A percentile compares a stretch with the other conserved stretches of the same genome.
Conservation (phyloP, 2,329 filamentous ascomycete species). For the Pseudogymnoascus sp. region DNA sequence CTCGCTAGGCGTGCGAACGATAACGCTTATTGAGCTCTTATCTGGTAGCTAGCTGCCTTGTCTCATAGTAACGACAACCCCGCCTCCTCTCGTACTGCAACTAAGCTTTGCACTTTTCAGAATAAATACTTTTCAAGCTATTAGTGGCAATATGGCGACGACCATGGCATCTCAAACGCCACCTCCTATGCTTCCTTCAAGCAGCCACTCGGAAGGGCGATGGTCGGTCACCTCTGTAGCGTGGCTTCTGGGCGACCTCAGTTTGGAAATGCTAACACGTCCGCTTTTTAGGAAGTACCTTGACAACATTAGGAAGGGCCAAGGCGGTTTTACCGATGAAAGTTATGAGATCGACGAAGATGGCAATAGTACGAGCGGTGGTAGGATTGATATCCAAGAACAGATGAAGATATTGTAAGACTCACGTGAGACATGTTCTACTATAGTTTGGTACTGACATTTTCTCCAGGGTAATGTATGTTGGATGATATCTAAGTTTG, state of each 20-base stretch:
- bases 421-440: not conserved
- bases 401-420: conserved; percentile 66
- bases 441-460: conserved; percentile 26
- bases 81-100: not conserved
- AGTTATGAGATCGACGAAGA: conserved; percentile 26
- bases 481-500: conserved; percentile 28
- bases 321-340: conserved; percentile 75
- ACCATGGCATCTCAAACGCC: not conserved
- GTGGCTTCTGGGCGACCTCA: not conserved
- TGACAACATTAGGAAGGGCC: conserved; percentile 68
- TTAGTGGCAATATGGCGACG: not conserved
- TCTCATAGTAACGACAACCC: conserved; percentile 1
- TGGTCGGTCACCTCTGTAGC: not conserved
- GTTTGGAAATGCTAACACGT: not conserved
- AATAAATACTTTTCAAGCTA: not conserved
- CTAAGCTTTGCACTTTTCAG: not conserved
- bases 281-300: conserved; percentile 46
- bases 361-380: not conserved
- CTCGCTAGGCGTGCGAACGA: not conserved
- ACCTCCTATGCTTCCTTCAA: not conserved
- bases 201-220: not conserved
- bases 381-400: conserved; percentile 43
- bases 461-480: conserved; percentile 28
- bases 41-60: not conserved
- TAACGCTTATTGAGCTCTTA: conserved; percentile 9